Evolutionary conservation across 345 rosid species (phyloP), one percentile per base, ranked within the genome.

Genomic region (Linum trigynum): DNA sequence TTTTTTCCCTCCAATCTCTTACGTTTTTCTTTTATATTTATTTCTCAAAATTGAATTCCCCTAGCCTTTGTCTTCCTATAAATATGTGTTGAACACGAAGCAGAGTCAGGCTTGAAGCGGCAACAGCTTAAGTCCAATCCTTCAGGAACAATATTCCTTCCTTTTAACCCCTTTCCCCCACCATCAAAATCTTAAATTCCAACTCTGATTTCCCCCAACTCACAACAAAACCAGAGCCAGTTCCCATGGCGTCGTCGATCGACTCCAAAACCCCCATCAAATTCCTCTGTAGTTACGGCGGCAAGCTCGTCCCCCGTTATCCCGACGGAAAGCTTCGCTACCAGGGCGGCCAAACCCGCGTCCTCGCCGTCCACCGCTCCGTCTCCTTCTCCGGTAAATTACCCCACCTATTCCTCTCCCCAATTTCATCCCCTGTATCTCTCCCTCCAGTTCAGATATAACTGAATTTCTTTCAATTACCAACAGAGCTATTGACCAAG

Each of bases 321-420:
- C 23, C 61, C 61, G 61, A 57, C 35, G 61, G 61, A 2, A 57
- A 57, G 38, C 61, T 57, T 37, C 61, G 61, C 38, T 57, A 57
- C 38, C 61, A 12, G 36, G 61, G 61, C 61, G 61, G 61, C 5
- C 38, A 57, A 12, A 57, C 38, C 61, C 61, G 61, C 35, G 61
- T 57, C 38, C 61, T 57, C 61, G 36, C 61, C 61, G 37, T 57
- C 61, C 36, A 57, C 61, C 61, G 61, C 61, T 57, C 61, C 38
- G 23, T 57, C 61, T 57, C 61, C 61, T 57, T 57, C 61, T 17
- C 61, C 61, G 61, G 61, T 57, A 9, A n/a, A 37, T 56, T 16
- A 2, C 3, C 11, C 5, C 59, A 15, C 59, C 59, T 7, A 15
- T 23, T 23, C 32, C 32, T 23, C 32, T 23, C 32, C 32, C 32